phyloP scores from a whole-genome alignment of 139 green algal genomes.

The Marvania coccoides region DNA sequence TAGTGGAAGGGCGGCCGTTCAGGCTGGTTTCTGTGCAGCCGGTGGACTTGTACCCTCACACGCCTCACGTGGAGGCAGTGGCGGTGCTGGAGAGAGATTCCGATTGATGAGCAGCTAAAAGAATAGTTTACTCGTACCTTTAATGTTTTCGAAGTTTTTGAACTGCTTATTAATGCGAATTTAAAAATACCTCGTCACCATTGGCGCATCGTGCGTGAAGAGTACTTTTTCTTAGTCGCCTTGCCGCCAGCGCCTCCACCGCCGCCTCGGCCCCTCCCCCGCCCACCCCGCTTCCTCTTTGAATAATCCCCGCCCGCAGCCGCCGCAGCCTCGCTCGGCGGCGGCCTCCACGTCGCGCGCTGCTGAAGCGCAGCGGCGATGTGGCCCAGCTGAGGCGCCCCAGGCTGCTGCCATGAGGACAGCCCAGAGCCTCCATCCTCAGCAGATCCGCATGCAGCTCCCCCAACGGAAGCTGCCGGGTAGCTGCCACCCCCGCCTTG shows the following conservation, averaged over 20 bases:
- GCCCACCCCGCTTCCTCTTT: not conserved
- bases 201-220: not conserved
- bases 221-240: not conserved
- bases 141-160: not conserved
- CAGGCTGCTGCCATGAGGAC: no score
- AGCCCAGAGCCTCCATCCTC: no score
- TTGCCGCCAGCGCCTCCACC: not conserved
- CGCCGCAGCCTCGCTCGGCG: no score
- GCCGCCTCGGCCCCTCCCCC: not conserved
- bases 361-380: no score
- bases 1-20: constrained; percentile 32
- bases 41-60: constrained; percentile 83
- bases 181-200: not conserved
- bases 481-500: no score
- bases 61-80: constrained; percentile 69
- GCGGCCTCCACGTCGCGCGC: no score
- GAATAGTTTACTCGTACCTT: not conserved
- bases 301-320: not conserved
- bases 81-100: constrained; percentile 45
- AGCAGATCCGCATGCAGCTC: no score
- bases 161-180: not conserved
- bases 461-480: no score
- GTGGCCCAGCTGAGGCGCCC: no score
- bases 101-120: not conserved
- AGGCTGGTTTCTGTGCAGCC: constrained; percentile 46